phyloP scores from a whole-genome alignment of 805 yeast species.

The Lipomyces oligophaga region DNA sequence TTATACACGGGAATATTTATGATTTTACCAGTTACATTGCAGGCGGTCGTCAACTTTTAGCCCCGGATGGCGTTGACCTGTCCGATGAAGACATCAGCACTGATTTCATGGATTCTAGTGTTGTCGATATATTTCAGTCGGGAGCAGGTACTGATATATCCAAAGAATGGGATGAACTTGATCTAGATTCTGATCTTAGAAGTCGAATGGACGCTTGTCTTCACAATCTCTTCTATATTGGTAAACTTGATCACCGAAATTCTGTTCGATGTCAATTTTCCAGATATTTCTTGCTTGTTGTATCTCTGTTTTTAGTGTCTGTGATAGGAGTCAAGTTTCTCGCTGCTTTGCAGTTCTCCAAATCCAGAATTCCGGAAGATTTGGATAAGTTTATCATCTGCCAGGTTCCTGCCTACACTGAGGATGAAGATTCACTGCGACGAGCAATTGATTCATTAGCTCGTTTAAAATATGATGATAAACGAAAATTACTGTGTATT shows the following conservation, averaged over 20 bases:
- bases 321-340: constrained; percentile 40
- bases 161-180: constrained; percentile 32
- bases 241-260: constrained; percentile 41
- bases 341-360: constrained; percentile 42
- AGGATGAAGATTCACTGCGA: constrained; percentile 53
- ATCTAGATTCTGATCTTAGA: constrained; percentile 29
- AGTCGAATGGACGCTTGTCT: constrained; percentile 38
- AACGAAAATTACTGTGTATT: constrained; percentile 54
- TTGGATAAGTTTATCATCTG: constrained; percentile 41
- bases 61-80: constrained; percentile 33
- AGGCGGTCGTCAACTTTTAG: constrained; percentile 37
- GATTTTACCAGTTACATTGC: constrained; percentile 40
- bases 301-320: constrained; percentile 40
- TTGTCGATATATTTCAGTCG: constrained; percentile 37
- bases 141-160: constrained; percentile 40
- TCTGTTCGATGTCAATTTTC: constrained; percentile 42
- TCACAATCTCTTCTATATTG: constrained; percentile 41
- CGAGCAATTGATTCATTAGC: constrained; percentile 59
- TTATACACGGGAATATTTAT: constrained; percentile 39
- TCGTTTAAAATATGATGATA: constrained; percentile 55
- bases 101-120: constrained; percentile 35
- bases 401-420: constrained; percentile 58
- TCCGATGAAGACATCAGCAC: constrained; percentile 32
- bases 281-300: constrained; percentile 42
- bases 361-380: constrained; percentile 39